Conservation (phyloP, 495 filamentous ascomycete species). For the Xanthoparmelia taractica region DNA sequence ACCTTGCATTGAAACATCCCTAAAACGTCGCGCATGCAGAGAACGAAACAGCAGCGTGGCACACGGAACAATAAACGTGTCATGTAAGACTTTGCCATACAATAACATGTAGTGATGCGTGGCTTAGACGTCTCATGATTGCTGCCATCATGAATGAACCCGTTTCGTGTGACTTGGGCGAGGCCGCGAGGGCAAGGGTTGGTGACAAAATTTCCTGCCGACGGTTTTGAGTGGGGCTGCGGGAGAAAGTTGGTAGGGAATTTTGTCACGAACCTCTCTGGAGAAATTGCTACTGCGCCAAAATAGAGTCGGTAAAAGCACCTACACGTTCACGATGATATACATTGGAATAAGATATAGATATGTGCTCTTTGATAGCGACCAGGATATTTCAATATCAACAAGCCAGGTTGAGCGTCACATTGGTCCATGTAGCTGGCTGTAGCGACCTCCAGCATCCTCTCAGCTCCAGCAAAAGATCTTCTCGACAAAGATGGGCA, state of each 20-base stretch:
- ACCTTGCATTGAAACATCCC: not conserved
- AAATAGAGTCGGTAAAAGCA: too few relatives aligned
- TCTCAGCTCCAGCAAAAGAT: conserved; percentile 1
- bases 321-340: not conserved
- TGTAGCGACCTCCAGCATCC: conserved; percentile 8
- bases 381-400: conserved; percentile 2
- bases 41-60: not conserved
- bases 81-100: too few relatives aligned
- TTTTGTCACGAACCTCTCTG: too few relatives aligned
- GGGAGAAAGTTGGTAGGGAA: too few relatives aligned
- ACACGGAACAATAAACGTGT: not conserved
- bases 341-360: not conserved
- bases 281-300: too few relatives aligned
- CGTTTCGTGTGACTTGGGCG: too few relatives aligned
- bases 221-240: too few relatives aligned
- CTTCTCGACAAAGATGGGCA: not conserved
- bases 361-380: not conserved
- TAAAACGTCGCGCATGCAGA: not conserved
- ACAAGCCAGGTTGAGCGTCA: conserved; percentile 1
- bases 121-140: not conserved
- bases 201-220: too few relatives aligned
- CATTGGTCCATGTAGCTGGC: not conserved
- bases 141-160: not conserved
- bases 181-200: too few relatives aligned
- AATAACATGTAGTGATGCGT: not conserved